Percentiles rank a stretch among this genome's conserved stretches.
Conservation (phyloP, 202 grass and related monocot genomes). For the Sporobolus alterniflorus region DNA sequence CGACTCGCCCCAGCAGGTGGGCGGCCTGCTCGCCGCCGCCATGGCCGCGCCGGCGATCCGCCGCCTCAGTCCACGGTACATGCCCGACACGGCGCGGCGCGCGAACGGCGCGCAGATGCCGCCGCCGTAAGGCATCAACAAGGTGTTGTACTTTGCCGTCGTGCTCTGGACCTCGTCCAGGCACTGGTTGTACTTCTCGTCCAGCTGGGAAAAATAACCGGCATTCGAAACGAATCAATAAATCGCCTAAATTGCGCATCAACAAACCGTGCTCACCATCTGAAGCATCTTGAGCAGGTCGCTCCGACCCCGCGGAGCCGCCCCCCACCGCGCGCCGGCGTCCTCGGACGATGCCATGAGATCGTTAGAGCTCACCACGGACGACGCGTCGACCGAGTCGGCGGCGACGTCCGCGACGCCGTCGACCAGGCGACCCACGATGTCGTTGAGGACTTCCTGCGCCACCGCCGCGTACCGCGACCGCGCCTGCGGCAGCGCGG, state of each 20-base stretch:
- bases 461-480: constrained; percentile 54
- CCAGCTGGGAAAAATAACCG: constrained; percentile 63
- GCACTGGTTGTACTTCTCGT: constrained; percentile 80
- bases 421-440: constrained; percentile 38
- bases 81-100: constrained; percentile 53
- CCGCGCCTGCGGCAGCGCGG: constrained; percentile 30
- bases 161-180: constrained; percentile 75
- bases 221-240: not conserved
- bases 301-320: constrained; percentile 1
- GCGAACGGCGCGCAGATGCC: constrained; percentile 57
- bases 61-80: constrained; percentile 59
- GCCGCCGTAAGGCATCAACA: constrained; percentile 27
- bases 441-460: constrained; percentile 56
- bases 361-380: constrained; percentile 39
- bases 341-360: constrained; percentile 15
- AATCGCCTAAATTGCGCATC: not conserved
- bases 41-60: constrained; percentile 61
- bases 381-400: constrained; percentile 1
- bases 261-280: constrained; percentile 31
- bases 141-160: constrained; percentile 56
- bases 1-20: constrained; percentile 15
- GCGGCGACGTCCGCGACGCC: constrained; percentile 35
- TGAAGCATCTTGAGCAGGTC: constrained; percentile 61
- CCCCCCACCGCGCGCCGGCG: not conserved
- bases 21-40: constrained; percentile 15